A percentile compares a stretch with the other conserved stretches of the same genome.
These are phyloP conservation scores for Ceratocystis variospora DNA, from an alignment of 2,329 filamentous ascomycete species.

Conservation along the genomic window DNA sequence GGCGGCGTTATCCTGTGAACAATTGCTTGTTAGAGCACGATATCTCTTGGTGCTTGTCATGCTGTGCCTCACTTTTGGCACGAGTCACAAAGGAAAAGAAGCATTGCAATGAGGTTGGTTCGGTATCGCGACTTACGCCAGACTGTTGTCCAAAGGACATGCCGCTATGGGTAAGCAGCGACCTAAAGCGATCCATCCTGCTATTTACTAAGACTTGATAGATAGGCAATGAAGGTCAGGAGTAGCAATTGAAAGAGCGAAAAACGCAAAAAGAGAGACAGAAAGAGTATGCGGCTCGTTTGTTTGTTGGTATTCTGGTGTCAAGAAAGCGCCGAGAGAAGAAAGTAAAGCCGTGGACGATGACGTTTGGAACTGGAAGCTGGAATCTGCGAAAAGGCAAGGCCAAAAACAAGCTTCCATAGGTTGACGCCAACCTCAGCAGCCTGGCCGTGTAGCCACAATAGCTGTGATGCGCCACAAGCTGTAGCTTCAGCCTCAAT, in stretches of 20 bases:
- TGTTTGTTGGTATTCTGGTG: background rate
- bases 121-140: slow-evolving; percentile 13
- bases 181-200: slow-evolving; percentile 17
- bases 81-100: background rate
- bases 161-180: slow-evolving; percentile 12
- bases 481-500: slow-evolving; percentile 20
- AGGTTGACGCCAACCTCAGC: slow-evolving; percentile 19
- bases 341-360: background rate
- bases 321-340: background rate
- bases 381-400: background rate
- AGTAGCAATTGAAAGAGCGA: background rate
- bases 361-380: slow-evolving; percentile 12
- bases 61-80: background rate
- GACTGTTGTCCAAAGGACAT: slow-evolving; percentile 7
- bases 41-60: background rate
- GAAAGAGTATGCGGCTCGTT: background rate
- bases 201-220: background rate
- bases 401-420: slow-evolving; percentile 4
- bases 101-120: background rate
- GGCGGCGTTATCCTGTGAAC: slow-evolving; percentile 62
- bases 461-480: slow-evolving; percentile 26
- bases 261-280: background rate
- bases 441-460: slow-evolving; percentile 18
- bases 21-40: background rate
- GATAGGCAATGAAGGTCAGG: background rate